phyloP scores from a whole-genome alignment of 352 stramenopile genomes.

The Ophiocytium majus region DNA sequence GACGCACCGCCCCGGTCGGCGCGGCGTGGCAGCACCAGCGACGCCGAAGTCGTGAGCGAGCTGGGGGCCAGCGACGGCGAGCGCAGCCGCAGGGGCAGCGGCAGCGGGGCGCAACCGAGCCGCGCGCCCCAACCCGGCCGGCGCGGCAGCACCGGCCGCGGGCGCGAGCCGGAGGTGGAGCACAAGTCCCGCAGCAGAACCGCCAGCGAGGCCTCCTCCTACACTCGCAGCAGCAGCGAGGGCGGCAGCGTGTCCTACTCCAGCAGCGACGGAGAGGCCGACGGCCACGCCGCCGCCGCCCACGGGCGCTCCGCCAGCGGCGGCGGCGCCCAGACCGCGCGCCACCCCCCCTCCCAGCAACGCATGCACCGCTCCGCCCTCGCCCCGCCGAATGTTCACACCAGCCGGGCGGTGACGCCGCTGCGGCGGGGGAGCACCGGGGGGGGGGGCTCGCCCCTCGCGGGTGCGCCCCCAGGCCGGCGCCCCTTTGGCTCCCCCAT shows the following conservation, averaged over 20 bases:
- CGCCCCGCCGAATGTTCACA: background rate
- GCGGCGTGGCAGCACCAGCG: background rate
- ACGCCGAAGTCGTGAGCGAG: background rate
- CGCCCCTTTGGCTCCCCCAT: background rate
- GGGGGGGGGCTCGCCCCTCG: background rate
- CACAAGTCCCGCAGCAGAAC: background rate
- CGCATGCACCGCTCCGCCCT: background rate
- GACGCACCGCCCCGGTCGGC: background rate
- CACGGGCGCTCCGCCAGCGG: background rate
- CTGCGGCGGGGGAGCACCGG: background rate
- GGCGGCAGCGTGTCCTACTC: background rate
- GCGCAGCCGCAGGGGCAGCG: background rate
- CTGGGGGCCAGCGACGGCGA: background rate
- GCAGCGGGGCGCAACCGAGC: background rate
- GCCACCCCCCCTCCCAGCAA: background rate
- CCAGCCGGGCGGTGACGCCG: no score
- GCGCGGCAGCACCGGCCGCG: no score
- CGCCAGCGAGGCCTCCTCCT: background rate
- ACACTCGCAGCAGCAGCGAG: background rate
- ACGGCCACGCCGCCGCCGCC: background rate
- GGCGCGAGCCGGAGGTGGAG: background rate
- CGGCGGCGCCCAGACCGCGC: background rate
- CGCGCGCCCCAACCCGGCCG: no score
- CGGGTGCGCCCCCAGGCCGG: no score
- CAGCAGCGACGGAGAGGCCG: background rate